phyloP scores from a whole-genome alignment of 345 rosid species.

The Fremontodendron californicum region DNA sequence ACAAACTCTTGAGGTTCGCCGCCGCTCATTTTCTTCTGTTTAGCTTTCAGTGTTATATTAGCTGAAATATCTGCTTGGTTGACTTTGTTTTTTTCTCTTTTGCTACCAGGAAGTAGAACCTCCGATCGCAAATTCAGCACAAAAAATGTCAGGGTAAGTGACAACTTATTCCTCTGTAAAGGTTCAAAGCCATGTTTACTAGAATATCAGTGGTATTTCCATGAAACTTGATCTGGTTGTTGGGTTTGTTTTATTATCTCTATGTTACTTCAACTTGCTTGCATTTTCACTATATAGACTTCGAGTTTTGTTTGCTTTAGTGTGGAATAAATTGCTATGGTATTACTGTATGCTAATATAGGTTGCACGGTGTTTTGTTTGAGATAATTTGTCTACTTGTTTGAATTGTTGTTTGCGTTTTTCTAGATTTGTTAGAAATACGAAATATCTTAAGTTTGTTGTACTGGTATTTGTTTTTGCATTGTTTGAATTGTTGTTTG shows the following conservation, averaged over 20 bases:
- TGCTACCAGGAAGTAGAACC: neutral
- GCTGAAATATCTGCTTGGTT: neutral
- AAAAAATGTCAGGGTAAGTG: conserved; percentile 10
- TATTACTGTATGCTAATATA: neutral
- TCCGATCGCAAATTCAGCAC: neutral
- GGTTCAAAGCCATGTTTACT: neutral
- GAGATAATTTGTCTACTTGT: neutral
- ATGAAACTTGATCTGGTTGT: neutral
- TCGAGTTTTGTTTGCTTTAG: neutral
- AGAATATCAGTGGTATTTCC: neutral
- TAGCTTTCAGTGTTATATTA: neutral
- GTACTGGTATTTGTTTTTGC: neutral
- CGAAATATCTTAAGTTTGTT: neutral
- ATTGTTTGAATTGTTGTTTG: no score
- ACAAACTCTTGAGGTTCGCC: neutral
- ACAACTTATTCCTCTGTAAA: neutral
- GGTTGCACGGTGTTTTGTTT: neutral
- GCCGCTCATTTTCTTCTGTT: neutral
- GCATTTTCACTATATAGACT: neutral
- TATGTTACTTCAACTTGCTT: neutral
- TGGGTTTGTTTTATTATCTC: neutral
- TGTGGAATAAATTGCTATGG: neutral
- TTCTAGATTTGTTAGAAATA: neutral
- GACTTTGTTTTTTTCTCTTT: neutral
- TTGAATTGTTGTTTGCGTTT: no score